A percentile compares a stretch with the other conserved stretches of the same genome.
These are phyloP conservation scores for Naematelia encephala DNA, from an alignment of 768 basidiomycete genomes.

Conservation along the genomic window DNA sequence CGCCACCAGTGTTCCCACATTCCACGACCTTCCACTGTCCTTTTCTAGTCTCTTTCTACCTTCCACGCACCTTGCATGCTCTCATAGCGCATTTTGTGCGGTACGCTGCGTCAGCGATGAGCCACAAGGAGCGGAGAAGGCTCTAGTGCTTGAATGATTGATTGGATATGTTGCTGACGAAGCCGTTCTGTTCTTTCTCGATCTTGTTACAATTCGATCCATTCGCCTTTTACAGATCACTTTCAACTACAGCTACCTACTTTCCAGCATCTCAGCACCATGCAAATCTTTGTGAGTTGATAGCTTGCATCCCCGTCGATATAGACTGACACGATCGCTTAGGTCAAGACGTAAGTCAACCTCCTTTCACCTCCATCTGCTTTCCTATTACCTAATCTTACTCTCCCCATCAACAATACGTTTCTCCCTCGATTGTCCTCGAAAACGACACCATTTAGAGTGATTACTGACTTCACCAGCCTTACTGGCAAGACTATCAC, in stretches of 20 bases:
- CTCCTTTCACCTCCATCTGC: too few relatives aligned
- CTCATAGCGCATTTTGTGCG: not conserved
- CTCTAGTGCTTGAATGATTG: not conserved
- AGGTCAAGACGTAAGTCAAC: constrained; percentile 16
- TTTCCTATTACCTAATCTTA: too few relatives aligned
- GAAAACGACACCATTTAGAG: constrained; percentile 53
- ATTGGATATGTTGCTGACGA: not conserved
- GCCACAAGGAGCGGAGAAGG: not conserved
- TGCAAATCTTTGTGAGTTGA: constrained; percentile 60
- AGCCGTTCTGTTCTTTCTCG: not conserved
- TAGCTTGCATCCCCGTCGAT: constrained; percentile 1
- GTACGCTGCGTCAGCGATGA: not conserved
- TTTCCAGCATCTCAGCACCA: constrained; percentile 43
- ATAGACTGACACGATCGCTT: not conserved
- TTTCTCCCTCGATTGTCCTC: not conserved
- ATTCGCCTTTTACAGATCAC: not conserved
- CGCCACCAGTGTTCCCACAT: not conserved
- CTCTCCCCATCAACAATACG: not conserved
- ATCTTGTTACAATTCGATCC: not conserved
- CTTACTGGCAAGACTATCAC: constrained; percentile 90
- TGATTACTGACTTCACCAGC: constrained; percentile 1
- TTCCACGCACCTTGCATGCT: not conserved
- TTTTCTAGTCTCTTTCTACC: not conserved
- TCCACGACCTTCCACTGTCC: constrained; percentile 1
- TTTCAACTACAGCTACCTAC: not conserved